Percentiles rank a stretch among this genome's conserved stretches.
phyloP scores from a whole-genome alignment of 305 asterid genomes.

The Nicotiana rustica region DNA sequence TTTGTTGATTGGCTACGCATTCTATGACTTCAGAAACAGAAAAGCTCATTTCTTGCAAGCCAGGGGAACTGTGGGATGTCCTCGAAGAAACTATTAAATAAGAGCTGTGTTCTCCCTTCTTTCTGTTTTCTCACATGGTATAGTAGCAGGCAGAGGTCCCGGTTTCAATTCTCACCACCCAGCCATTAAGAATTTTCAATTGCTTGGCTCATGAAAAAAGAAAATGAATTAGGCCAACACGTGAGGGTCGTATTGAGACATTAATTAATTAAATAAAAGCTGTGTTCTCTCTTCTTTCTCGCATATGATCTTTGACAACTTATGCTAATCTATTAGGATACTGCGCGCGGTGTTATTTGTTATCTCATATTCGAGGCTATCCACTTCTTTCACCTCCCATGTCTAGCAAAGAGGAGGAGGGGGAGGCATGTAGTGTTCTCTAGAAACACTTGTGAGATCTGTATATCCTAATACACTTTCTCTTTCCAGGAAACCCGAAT shows the following conservation, averaged over 20 bases:
- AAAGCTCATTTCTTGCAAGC: slow-evolving; percentile 4
- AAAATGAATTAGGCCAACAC: no score
- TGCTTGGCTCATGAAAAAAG: no score
- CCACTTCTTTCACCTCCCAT: slow-evolving; percentile 6
- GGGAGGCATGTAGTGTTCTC: neutral
- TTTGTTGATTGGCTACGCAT: neutral
- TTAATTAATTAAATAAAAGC: no score
- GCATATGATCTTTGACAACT: neutral
- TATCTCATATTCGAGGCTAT: slow-evolving; percentile 1
- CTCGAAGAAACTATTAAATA: no score
- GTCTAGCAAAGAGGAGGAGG: neutral
- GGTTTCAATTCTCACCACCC: no score
- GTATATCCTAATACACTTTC: slow-evolving; percentile 1
- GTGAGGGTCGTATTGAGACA: no score
- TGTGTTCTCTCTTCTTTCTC: no score
- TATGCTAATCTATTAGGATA: neutral
- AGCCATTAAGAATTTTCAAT: no score
- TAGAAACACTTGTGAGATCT: neutral
- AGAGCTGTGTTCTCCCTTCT: no score
- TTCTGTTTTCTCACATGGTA: no score
- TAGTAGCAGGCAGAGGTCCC: no score
- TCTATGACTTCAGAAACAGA: slow-evolving; percentile 14
- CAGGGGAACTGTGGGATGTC: neutral
- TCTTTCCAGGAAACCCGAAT: slow-evolving; percentile 49
- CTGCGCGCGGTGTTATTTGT: neutral